Evolutionary conservation across 2,329 filamentous ascomycete genomes (phyloP).

Genomic region (Botrytis squamosa): DNA sequence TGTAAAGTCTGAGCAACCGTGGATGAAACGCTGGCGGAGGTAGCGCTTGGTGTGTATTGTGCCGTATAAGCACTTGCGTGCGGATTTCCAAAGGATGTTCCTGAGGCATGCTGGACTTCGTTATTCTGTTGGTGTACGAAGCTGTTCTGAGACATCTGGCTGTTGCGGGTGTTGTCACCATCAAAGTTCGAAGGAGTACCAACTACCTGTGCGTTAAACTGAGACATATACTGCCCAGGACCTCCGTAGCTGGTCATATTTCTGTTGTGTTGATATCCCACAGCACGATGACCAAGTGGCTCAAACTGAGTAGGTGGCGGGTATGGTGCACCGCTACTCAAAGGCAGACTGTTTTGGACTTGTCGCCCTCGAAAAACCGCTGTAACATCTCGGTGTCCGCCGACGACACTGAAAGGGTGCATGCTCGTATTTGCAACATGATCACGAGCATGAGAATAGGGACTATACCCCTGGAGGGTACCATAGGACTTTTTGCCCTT

Average conservation of each 20-base stretch:
- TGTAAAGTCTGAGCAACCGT: accelerated
- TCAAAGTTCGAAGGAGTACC: accelerated
- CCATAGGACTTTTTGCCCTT: accelerated
- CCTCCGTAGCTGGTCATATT: background rate
- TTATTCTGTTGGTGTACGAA: accelerated
- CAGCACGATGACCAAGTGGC: background rate
- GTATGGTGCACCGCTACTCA: background rate
- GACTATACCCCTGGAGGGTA: accelerated
- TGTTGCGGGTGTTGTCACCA: background rate
- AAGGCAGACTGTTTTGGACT: accelerated
- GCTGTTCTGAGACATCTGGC: no score
- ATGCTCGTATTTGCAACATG: accelerated
- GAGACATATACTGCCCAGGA: background rate
- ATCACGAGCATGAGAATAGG: background rate
- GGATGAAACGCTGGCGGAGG: background rate
- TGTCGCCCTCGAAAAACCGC: background rate
- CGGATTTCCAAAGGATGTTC: accelerated
- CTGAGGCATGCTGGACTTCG: accelerated
- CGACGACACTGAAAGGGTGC: accelerated
- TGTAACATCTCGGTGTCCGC: background rate
- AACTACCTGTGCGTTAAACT: background rate
- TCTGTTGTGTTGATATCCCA: accelerated
- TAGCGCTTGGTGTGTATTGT: no score
- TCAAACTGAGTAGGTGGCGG: accelerated
- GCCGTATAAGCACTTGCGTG: background rate